A percentile compares a stretch with the other conserved stretches of the same genome.
Conservation (phyloP, 2,329 filamentous ascomycete species). For the Ophiobolus disseminans region DNA sequence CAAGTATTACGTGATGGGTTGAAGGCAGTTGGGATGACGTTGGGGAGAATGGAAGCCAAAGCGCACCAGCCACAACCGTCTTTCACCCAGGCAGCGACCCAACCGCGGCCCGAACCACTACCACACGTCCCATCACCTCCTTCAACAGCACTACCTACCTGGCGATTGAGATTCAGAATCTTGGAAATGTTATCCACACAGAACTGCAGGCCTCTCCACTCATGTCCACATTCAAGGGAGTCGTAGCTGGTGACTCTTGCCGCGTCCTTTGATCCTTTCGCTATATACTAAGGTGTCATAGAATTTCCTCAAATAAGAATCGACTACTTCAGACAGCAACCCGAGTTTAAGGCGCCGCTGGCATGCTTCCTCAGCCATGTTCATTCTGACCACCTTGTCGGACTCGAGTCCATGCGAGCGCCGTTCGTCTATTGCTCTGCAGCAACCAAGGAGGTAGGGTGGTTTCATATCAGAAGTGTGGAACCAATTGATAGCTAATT, state of each 20-base stretch:
- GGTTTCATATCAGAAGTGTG: too few species aligned
- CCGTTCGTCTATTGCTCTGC: conserved; percentile 92
- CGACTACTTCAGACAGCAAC: conserved; percentile 76
- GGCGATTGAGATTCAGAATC: neutral
- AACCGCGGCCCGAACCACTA: neutral
- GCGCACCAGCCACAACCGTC: conserved; percentile 3
- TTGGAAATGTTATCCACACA: conserved; percentile 9
- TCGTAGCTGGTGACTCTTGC: conserved; percentile 29
- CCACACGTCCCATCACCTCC: neutral
- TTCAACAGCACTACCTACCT: neutral
- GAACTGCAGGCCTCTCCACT: neutral
- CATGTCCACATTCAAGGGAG: conserved; percentile 49
- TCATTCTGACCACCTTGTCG: conserved; percentile 86
- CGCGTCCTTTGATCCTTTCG: neutral
- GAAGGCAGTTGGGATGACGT: conserved; percentile 1
- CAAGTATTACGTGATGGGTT: neutral
- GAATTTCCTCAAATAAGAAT: conserved; percentile 85
- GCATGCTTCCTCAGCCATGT: conserved; percentile 92
- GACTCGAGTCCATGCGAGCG: conserved; percentile 76
- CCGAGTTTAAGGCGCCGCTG: conserved; percentile 66
- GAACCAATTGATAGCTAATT: neutral
- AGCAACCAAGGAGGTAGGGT: conserved; percentile 76
- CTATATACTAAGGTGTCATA: conserved; percentile 15
- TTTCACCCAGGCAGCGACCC: neutral
- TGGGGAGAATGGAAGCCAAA: neutral